These are phyloP conservation scores for Vinca minor DNA, from an alignment of 257 asterid genomes.

Conservation along the genomic window DNA sequence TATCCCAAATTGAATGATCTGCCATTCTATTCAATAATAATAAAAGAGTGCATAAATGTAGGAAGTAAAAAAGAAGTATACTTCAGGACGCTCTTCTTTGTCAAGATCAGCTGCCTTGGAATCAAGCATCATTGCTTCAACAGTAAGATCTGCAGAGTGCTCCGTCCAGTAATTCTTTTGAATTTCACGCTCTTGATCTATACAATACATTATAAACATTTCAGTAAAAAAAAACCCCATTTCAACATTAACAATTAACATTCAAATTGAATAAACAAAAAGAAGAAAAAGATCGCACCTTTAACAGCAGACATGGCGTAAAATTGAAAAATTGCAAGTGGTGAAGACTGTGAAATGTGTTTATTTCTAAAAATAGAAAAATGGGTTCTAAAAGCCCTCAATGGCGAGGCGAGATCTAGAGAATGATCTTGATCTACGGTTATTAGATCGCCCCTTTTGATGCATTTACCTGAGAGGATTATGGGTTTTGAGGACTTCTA, in stretches of 20 bases:
- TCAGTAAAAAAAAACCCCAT: constrained; percentile 10
- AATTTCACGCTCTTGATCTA: constrained; percentile 74
- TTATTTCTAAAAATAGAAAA: background rate
- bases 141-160: constrained; percentile 62
- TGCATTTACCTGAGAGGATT: constrained; percentile 40
- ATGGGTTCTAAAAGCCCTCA: constrained; percentile 61
- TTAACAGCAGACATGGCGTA: constrained; percentile 48
- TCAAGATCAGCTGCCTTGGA: constrained; percentile 92
- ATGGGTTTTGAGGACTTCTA: background rate
- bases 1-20: too few relatives aligned
- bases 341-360: background rate
- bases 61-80: constrained; percentile 14
- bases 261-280: too few relatives aligned
- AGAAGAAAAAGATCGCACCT: constrained; percentile 40
- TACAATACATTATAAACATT: constrained; percentile 10
- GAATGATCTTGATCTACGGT: constrained; percentile 81
- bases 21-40: too few relatives aligned
- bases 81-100: constrained; percentile 97
- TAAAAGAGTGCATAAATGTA: background rate
- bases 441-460: constrained; percentile 54
- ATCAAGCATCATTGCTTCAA: constrained; percentile 98
- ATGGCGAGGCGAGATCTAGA: constrained; percentile 89
- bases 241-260: background rate
- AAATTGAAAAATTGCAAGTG: background rate
- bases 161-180: constrained; percentile 91